phyloP scores from a whole-genome alignment of 192 early-diverging fungal species.

The Coemansia sp. region DNA sequence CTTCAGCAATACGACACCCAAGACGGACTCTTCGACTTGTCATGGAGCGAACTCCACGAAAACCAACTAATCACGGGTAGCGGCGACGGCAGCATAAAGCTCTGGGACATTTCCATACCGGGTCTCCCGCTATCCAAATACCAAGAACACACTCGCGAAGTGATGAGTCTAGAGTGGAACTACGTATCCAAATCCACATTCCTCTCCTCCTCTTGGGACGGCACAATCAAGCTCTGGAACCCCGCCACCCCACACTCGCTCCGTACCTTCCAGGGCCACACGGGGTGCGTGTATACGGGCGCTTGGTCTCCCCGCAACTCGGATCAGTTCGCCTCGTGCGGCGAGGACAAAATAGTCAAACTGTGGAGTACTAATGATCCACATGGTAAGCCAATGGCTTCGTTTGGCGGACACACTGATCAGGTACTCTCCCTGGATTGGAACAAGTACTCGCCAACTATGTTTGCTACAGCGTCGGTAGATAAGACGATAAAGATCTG shows the following conservation, averaged over 20 bases:
- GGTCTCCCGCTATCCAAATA: constrained; percentile 78
- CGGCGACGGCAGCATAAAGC: constrained; percentile 94
- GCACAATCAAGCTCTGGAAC: constrained; percentile 93
- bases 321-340: constrained; percentile 82
- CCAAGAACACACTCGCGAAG: constrained; percentile 92
- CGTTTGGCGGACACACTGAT: constrained; percentile 77
- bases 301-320: constrained; percentile 80
- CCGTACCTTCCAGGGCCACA: constrained; percentile 86
- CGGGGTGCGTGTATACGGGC: constrained; percentile 88
- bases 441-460: constrained; percentile 92
- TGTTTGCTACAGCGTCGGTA: constrained; percentile 86
- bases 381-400: constrained; percentile 57
- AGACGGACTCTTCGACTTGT: constrained; percentile 92
- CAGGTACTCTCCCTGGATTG: constrained; percentile 94
- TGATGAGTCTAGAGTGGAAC: constrained; percentile 96
- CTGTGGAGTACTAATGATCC: constrained; percentile 88
- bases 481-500: constrained; percentile 89
- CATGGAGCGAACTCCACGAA: constrained; percentile 96
- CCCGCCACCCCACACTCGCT: constrained; percentile 78
- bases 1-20: constrained; percentile 86
- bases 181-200: constrained; percentile 86
- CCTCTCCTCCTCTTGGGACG: constrained; percentile 93
- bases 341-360: constrained; percentile 89
- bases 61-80: constrained; percentile 88
- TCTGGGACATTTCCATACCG: constrained; percentile 82